Conservation (phyloP, 257 asterid genomes). For the Striga asiatica region DNA sequence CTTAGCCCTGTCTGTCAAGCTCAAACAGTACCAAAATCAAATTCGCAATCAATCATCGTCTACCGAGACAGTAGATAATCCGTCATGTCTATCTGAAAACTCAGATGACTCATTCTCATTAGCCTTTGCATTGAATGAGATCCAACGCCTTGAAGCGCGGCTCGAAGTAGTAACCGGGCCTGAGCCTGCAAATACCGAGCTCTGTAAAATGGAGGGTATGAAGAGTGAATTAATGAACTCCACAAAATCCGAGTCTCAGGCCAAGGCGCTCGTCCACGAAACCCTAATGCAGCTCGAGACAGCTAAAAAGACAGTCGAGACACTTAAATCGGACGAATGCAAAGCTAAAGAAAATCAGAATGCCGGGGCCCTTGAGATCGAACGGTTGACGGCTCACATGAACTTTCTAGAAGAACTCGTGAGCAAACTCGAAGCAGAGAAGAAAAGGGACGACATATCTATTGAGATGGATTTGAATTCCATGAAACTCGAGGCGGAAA, state of each 20-base stretch:
- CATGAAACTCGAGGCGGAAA: constrained; percentile 36
- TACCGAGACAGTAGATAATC: constrained; percentile 6
- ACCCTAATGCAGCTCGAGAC: constrained; percentile 65
- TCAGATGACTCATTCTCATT: constrained; percentile 37
- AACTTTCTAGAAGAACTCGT: constrained; percentile 52
- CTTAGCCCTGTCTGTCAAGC: constrained; percentile 37
- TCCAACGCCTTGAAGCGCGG: constrained; percentile 47
- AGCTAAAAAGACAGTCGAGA: constrained; percentile 48
- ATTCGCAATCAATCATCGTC: constrained; percentile 17
- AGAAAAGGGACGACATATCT: constrained; percentile 14
- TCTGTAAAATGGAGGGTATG: constrained; percentile 50
- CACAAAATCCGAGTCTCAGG: constrained; percentile 60
- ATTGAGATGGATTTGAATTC: constrained; percentile 25
- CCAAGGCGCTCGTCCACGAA: constrained; percentile 39
- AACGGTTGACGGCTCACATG: constrained; percentile 53
- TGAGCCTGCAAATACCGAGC: constrained; percentile 36
- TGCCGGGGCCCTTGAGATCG: constrained; percentile 46
- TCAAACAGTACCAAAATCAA: constrained; percentile 41
- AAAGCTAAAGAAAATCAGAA: constrained; percentile 39
- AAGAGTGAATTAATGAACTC: constrained; percentile 37
- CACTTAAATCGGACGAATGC: constrained; percentile 40
- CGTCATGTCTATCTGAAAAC: constrained; percentile 4
- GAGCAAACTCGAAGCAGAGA: constrained; percentile 37
- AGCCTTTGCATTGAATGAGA: constrained; percentile 55
- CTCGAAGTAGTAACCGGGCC: constrained; percentile 43